These are phyloP conservation scores for Larix kaempferi DNA, from an alignment of 75 land plant genomes.

Conservation along the genomic window DNA sequence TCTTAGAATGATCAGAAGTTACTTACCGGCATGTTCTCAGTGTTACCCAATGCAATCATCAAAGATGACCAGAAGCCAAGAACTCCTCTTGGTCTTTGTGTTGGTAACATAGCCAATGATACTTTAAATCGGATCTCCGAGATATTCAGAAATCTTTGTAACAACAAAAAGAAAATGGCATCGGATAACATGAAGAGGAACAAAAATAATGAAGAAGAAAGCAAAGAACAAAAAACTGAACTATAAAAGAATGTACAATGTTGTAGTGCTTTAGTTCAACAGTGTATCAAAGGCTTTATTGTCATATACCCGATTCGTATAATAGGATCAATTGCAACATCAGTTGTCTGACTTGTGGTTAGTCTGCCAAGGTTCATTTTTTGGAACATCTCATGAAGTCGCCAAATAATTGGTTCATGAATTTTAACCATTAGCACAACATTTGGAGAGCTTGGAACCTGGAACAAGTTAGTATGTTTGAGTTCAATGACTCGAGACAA, in stretches of 20 bases:
- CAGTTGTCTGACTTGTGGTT: conserved; percentile 49
- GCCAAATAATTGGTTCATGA: conserved; percentile 99
- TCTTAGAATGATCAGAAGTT: conserved; percentile 4
- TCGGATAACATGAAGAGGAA: background rate
- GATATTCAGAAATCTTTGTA: conserved; percentile 70
- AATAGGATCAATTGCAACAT: conserved; percentile 91
- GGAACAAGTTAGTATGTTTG: conserved; percentile 3
- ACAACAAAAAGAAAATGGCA: background rate
- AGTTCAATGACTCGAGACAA: background rate
- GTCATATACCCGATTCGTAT: conserved; percentile 76
- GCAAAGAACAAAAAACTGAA: background rate
- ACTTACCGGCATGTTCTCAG: conserved; percentile 90
- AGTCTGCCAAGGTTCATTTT: conserved; percentile 61
- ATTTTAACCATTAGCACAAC: conserved; percentile 74
- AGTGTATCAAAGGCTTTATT: background rate
- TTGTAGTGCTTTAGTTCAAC: background rate
- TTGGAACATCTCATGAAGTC: conserved; percentile 91
- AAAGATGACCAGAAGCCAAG: conserved; percentile 98
- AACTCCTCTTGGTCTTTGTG: conserved; percentile 93
- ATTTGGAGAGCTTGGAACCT: conserved; percentile 76
- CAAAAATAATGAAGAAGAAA: background rate
- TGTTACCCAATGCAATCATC: conserved; percentile 97
- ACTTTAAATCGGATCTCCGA: conserved; percentile 90
- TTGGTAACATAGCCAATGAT: conserved; percentile 91
- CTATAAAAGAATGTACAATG: background rate